Evolutionary conservation across 2,329 filamentous ascomycete species (phyloP).

Genomic region (Alternaria alternata): DNA sequence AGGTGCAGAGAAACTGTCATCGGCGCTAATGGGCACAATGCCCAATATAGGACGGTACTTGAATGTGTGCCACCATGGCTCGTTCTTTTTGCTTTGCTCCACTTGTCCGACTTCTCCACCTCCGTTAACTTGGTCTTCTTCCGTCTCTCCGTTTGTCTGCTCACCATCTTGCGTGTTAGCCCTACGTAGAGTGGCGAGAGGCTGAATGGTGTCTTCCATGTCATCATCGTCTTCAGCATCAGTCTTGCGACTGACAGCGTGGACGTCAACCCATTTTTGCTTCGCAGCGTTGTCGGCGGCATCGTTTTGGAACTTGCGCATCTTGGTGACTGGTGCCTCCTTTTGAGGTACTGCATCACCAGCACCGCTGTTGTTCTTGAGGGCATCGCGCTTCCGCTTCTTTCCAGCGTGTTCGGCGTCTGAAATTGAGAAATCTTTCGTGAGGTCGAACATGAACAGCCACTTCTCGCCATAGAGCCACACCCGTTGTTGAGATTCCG

Average conservation of each 20-base stretch:
- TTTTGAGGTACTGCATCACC: conserved; percentile 62
- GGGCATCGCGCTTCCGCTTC: conserved; percentile 41
- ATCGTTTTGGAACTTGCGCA: conserved; percentile 57
- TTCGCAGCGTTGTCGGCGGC: conserved; percentile 43
- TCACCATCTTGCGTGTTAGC: conserved; percentile 29
- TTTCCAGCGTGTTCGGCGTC: conserved; percentile 28
- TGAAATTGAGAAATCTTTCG: conserved; percentile 66
- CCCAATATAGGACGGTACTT: conserved; percentile 96
- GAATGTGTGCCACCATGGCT: conserved; percentile 78
- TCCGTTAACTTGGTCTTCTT: conserved; percentile 16
- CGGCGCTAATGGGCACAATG: conserved; percentile 63
- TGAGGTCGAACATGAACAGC: conserved; percentile 91
- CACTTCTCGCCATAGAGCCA: conserved; percentile 91
- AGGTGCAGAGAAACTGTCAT: conserved; percentile 55
- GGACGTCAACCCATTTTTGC: conserved; percentile 40
- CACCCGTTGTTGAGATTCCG: conserved; percentile 63
- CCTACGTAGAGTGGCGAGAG: conserved; percentile 39
- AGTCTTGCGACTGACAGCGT: conserved; percentile 36
- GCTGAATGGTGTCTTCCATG: conserved; percentile 43
- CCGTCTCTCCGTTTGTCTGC: conserved; percentile 25
- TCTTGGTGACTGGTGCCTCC: conserved; percentile 56
- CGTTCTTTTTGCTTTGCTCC: conserved; percentile 27
- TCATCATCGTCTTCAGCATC: conserved; percentile 28
- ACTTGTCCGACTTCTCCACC: conserved; percentile 28
- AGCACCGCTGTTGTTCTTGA: conserved; percentile 60